Evolutionary conservation across 2,329 filamentous ascomycete genomes (phyloP).

Genomic region (Verticillium klebahnii): DNA sequence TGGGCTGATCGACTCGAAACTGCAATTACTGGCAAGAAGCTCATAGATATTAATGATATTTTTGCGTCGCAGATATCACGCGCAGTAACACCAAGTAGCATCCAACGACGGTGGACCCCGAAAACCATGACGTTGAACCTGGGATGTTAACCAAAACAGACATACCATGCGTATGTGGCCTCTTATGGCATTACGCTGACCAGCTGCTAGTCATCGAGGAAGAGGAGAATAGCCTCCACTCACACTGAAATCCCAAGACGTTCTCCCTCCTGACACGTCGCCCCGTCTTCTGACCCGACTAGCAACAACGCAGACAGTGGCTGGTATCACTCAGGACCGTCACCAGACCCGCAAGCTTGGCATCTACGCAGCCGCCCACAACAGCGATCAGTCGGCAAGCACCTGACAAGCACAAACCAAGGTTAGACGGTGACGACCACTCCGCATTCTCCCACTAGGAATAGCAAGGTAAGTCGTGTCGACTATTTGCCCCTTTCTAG

Average conservation of each 20-base stretch:
- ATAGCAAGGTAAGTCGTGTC: neutral
- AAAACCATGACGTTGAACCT: too few relatives aligned
- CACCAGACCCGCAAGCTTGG: neutral
- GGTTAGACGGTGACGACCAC: neutral
- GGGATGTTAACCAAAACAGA: too few relatives aligned
- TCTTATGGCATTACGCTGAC: too few relatives aligned
- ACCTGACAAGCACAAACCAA: neutral
- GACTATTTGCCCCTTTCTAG: neutral
- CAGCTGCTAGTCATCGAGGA: too few relatives aligned
- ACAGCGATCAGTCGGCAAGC: neutral
- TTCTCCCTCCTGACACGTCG: neutral
- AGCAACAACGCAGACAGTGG: neutral
- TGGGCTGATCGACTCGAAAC: too few relatives aligned
- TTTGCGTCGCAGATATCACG: too few relatives aligned
- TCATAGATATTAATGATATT: too few relatives aligned
- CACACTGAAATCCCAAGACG: neutral
- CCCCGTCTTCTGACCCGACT: neutral
- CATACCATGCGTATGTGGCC: too few relatives aligned
- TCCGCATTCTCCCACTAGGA: neutral
- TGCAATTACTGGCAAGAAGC: too few relatives aligned
- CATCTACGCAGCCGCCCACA: neutral
- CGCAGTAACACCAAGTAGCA: too few relatives aligned
- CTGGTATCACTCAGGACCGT: neutral
- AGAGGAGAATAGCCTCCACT: too few relatives aligned
- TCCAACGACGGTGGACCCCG: too few relatives aligned